Percentiles rank a stretch among this genome's conserved stretches.
Evolutionary conservation across 2,329 filamentous ascomycete species (phyloP).

Genomic region (Pseudogymnoascus sp.): DNA sequence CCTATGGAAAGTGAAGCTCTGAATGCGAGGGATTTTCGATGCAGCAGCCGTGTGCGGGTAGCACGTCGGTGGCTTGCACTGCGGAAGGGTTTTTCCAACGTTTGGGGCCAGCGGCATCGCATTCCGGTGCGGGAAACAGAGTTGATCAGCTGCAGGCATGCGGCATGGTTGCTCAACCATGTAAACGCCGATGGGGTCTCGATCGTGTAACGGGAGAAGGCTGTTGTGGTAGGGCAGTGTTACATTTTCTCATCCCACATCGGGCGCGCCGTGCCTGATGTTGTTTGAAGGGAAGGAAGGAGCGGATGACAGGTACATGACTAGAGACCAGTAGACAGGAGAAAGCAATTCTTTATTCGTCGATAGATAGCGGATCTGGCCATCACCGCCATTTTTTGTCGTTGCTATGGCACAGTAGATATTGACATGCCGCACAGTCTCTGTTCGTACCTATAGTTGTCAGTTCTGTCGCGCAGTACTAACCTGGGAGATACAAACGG

Average conservation of each 20-base stretch:
- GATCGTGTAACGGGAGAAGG: neutral
- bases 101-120: neutral
- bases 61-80: neutral
- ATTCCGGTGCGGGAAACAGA: neutral
- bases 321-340: neutral
- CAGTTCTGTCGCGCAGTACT: neutral
- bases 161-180: neutral
- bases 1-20: neutral
- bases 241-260: neutral
- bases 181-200: neutral
- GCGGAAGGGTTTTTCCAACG: neutral
- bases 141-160: neutral
- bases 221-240: neutral
- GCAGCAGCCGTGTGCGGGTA: neutral
- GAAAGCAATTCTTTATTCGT: neutral
- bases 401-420: neutral
- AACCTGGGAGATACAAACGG: neutral
- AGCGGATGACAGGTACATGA: neutral
- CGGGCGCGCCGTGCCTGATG: neutral
- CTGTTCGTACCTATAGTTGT: neutral
- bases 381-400: neutral
- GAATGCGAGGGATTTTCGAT: slow-evolving; percentile 1
- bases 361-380: neutral
- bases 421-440: neutral
- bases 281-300: neutral